These are phyloP conservation scores for Sporothrix inflata DNA, from an alignment of 2,329 filamentous ascomycete genomes.

Conservation along the genomic window DNA sequence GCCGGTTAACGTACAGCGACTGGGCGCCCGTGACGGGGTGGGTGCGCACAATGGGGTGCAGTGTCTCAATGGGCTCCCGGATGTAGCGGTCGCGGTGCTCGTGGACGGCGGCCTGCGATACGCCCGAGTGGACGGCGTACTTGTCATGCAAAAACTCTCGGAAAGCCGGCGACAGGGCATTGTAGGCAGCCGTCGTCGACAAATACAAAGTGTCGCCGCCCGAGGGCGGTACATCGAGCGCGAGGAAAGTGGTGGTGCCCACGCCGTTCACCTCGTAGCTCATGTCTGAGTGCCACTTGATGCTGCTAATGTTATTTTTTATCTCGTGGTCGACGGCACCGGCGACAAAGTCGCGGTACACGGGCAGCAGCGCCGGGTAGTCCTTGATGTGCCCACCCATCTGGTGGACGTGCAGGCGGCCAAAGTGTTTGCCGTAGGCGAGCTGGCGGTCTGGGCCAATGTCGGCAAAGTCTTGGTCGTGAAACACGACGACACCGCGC, in stretches of 20 bases:
- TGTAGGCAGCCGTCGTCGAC: constrained; percentile 35
- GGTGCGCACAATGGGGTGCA: constrained; percentile 51
- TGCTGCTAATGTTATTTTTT: constrained; percentile 37
- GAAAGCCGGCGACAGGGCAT: constrained; percentile 34
- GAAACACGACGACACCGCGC: constrained; percentile 32
- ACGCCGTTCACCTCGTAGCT: constrained; percentile 34
- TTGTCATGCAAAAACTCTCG: constrained; percentile 33
- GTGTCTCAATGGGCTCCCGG: constrained; percentile 50
- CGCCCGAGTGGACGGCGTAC: constrained; percentile 33
- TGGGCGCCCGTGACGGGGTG: constrained; percentile 51
- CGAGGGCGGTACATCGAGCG: constrained; percentile 34
- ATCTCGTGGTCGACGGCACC: constrained; percentile 37
- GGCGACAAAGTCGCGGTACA: constrained; percentile 40
- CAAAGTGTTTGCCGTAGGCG: constrained; percentile 50
- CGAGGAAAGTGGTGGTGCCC: constrained; percentile 37
- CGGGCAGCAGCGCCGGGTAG: constrained; percentile 48
- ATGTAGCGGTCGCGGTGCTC: constrained; percentile 31
- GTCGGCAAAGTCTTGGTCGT: constrained; percentile 45
- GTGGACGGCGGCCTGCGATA: constrained; percentile 42
- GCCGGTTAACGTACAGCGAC: constrained; percentile 48
- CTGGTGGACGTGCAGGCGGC: constrained; percentile 49
- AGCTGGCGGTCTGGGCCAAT: constrained; percentile 43
- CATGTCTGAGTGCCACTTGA: constrained; percentile 39
- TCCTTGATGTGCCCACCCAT: constrained; percentile 49
- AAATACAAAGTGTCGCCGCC: constrained; percentile 35